Evolutionary conservation across 2,329 filamentous ascomycete species (phyloP).

Genomic region (Neurospora sp.): DNA sequence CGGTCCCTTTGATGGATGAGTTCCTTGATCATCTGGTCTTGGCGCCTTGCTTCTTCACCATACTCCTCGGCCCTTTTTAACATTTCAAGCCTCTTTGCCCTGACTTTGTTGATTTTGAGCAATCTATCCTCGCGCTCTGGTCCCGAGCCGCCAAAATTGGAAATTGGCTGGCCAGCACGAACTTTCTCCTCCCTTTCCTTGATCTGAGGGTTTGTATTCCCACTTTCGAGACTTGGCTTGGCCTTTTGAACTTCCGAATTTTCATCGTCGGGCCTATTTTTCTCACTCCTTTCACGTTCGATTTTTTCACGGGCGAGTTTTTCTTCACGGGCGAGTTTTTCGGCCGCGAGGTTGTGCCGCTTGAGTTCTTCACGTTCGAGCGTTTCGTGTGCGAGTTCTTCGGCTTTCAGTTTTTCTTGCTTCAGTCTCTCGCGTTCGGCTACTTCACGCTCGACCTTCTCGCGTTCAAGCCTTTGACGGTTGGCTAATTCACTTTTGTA

Average conservation of each 20-base stretch:
- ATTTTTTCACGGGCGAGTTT: not conserved
- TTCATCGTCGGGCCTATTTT: not conserved
- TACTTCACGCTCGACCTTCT: not conserved
- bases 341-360: not conserved
- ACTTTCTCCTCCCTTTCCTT: not conserved
- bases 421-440: not conserved
- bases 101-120: not conserved
- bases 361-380: not conserved
- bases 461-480: too few species aligned
- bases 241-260: not conserved
- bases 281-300: not conserved
- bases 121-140: not conserved
- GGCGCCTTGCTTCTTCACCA: not conserved
- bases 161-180: not conserved
- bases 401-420: not conserved
- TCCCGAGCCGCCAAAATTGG: not conserved
- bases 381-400: not conserved
- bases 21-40: not conserved
- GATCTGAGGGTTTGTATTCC: not conserved
- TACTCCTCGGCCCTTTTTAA: not conserved
- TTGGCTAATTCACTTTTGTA: too few species aligned
- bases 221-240: not conserved
- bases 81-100: not conserved
- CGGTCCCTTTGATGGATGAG: not conserved
- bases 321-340: not conserved